Base-by-base conservation (phyloP, 176 grass and related monocot genomes). In the Stipa capillata region DNA sequence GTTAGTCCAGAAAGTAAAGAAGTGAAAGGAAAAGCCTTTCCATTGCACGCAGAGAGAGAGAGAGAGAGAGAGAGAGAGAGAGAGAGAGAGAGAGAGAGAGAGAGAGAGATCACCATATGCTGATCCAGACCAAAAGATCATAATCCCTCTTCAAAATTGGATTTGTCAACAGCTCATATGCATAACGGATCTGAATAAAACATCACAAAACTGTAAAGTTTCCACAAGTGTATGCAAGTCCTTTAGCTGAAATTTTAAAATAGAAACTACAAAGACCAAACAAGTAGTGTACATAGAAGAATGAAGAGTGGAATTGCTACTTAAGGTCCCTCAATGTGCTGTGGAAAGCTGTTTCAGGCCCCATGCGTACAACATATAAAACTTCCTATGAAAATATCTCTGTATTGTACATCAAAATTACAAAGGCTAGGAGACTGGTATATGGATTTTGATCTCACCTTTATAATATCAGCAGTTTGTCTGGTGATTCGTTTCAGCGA, bases 181-280 rank as follows among this genome's bases (percentile, higher is more conserved):
- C 89, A 91, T 98, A 98, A 68, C 85, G 95, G 56, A 98, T 94
- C 96, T 98, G 90, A 70, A 90, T 24, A 67, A 67, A 85, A 65
- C 34, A 85, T 57, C 72, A 91, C 32, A 61, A 25, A 53, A 69
- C 45, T 56, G n/a, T 73, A 31, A 86, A 43, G 25, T 35, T 56
- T n/a, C n/a, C n/a, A n/a, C n/a, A n/a, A n/a, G 67, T 64, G 20
- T 72, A 72, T 44, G 25, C 5, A 32, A 64, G 6, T 41, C 74
- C 18, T 72, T 73, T 35, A 58, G 41, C 53, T 80, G 35, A 12
- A 45, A 73, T 20, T 47, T 55, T 66, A 41, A 45, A n/a, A 56
- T 21, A 80, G 50, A 67, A 24, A 63, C 55, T 55, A 76, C n/a
- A 65, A 13, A 58, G 39, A 44, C 47, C 5, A 44, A 43, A 44